Base-by-base conservation (phyloP, 768 basidiomycete genomes). In the Agrocybe praecox region DNA sequence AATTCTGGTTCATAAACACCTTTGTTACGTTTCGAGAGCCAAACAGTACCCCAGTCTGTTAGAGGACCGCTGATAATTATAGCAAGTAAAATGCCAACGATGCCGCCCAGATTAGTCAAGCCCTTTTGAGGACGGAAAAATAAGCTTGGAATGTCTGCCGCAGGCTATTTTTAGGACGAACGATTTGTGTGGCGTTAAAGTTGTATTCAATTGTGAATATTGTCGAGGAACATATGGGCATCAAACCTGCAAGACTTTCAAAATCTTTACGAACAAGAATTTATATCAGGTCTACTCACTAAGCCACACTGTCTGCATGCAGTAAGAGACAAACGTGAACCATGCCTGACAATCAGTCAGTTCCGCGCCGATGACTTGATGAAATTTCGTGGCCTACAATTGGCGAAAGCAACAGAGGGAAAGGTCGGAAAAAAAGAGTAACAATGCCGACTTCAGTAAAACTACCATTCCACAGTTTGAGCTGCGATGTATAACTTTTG, bases 1-100 rank as follows among this genome's bases (percentile, higher is more conserved):
- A 75, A 79, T 60, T 81, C 79, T 1, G 79, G 78, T 58, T 79
- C 80, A 60, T 78, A 81, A 8, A 78, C 66, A 1, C 80, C 79
- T 46, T 71, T 70, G 48, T 80, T 80, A 8, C 74, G 71, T 52
- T 69, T 75, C 1, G 79, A 72, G 24, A 79, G 62, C 76, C 76
- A 77, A 8, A 76, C 71, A 1, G 73, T 75, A 22, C 74, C 72
- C 68, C 70, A 77, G 59, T 79, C 80, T 12, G 72, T 76, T 44
- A 77, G 62, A 11, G 75, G 74, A 1, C 77, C 76, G 2, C 71
- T 68, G 12, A 77, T 65, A 32, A 65, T 60, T 49, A 72, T 71
- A 8, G 72, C 76, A 21, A 79, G 63, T 5, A 76, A 67, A 46
- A 77, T 76, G 9, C 76, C 77, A 52, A 78, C 74, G 45, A 77